These are phyloP conservation scores for Perkinsus olseni DNA, from an alignment of 169 alveolate genomes.

Conservation along the genomic window DNA sequence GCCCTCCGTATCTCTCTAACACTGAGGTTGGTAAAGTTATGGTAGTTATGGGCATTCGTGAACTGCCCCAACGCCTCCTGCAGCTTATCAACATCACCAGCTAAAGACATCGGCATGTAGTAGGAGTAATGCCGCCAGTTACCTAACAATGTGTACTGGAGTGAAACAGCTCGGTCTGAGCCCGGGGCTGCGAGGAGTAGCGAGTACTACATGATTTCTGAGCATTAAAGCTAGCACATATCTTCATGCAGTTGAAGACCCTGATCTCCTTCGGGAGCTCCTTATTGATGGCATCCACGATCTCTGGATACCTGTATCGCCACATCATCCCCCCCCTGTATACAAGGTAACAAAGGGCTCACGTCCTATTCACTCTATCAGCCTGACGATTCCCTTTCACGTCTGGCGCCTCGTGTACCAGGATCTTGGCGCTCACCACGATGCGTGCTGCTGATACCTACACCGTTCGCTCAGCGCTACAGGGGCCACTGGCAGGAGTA, in stretches of 20 bases:
- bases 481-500: background rate
- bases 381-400: background rate
- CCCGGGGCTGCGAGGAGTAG: background rate
- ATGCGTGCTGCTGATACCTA: background rate
- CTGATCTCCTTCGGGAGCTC: background rate
- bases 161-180: background rate
- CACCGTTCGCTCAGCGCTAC: background rate
- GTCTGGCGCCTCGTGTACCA: background rate
- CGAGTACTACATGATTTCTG: background rate
- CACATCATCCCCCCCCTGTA: background rate
- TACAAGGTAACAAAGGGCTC: background rate
- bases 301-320: background rate
- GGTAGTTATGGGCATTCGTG: background rate
- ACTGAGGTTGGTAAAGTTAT: background rate
- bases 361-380: background rate
- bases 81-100: background rate
- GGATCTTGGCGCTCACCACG: background rate
- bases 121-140: background rate
- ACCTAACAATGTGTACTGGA: background rate
- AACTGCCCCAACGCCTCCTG: background rate
- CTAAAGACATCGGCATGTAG: background rate
- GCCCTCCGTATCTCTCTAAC: background rate
- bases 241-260: background rate
- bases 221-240: background rate
- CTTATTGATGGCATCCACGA: background rate